Evolutionary conservation across 164 flowering plant species (phyloP).

Genomic region (Cinnamomum micranthum): DNA sequence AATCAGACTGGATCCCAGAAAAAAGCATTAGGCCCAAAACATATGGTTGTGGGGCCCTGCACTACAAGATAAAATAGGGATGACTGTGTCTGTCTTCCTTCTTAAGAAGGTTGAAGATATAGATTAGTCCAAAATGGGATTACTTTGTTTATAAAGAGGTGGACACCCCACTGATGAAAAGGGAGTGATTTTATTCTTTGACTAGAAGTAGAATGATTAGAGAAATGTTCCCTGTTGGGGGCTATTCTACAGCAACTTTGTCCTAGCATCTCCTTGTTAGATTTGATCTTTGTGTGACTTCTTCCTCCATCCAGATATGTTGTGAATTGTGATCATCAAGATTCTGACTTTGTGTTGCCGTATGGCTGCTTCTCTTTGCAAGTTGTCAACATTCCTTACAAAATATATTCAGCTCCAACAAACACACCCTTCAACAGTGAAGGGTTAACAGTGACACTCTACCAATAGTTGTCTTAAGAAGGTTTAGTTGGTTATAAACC

Average conservation of each 20-base stretch:
- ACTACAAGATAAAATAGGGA: no score
- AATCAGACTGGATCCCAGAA: no score
- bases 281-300: background rate
- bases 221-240: background rate
- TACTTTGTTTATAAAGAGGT: background rate
- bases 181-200: background rate
- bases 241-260: background rate
- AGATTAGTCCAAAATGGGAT: background rate
- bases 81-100: no score
- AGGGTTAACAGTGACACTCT: no score
- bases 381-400: background rate
- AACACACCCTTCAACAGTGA: no score
- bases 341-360: background rate
- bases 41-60: no score
- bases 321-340: background rate
- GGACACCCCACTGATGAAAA: background rate
- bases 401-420: no score
- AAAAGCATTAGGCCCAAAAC: no score
- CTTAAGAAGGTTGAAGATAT: background rate
- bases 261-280: background rate
- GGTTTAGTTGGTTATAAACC: no score
- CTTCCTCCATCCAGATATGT: background rate
- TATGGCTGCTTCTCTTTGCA: background rate
- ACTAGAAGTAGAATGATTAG: background rate
- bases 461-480: no score